Evolutionary conservation across 305 asterid species (phyloP), one percentile per base, ranked within the genome.

Genomic region (Plantago coronopus): DNA sequence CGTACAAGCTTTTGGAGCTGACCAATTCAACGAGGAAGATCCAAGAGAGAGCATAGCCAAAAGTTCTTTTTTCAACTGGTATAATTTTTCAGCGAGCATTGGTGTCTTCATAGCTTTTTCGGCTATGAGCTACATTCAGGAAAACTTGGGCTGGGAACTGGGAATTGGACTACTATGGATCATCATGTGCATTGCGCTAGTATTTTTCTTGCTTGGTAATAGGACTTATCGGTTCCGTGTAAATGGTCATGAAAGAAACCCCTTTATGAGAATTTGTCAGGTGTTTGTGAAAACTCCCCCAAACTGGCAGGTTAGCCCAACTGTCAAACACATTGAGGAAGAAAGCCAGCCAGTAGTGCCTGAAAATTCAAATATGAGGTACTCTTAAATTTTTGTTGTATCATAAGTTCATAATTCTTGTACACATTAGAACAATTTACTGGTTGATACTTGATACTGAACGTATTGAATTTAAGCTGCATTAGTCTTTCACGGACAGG

Each of bases 1-100:
- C 15, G 47, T 62, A 2, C 76, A 68, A 48, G 77, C 80, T 17
- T 72, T 76, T 17, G 80, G 80, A 47, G 80, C 80, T 0, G 77
- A 68, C 47, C 77, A 76, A 27, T 76, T 76, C 20, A 77, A 72
- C 7, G 77, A 34, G 16, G 55, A 57, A 29, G 68, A 76, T 47
- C 46, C 27, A 16, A 1, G 7, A 1, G 81, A 76, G 61, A 14
- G 50, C 25, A 63, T 34, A 48, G 72, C 62, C 6, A 60, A 68
- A 37, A 37, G 42, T 37, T 37, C 13, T 2, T 37, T 37, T 37
- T 37, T 37, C 42, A 37, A 37, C 42, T 37, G 42, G 42, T 37
- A 8, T 7, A 37, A 37, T 37, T 37, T 37, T 37, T 37, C 42
- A 9, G 8, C 48, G 68, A n/a, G 7, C 31, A 44, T 12, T 7